These are phyloP conservation scores for Dissophora ornata DNA, from an alignment of 192 early-diverging fungal genomes.

Conservation along the genomic window DNA sequence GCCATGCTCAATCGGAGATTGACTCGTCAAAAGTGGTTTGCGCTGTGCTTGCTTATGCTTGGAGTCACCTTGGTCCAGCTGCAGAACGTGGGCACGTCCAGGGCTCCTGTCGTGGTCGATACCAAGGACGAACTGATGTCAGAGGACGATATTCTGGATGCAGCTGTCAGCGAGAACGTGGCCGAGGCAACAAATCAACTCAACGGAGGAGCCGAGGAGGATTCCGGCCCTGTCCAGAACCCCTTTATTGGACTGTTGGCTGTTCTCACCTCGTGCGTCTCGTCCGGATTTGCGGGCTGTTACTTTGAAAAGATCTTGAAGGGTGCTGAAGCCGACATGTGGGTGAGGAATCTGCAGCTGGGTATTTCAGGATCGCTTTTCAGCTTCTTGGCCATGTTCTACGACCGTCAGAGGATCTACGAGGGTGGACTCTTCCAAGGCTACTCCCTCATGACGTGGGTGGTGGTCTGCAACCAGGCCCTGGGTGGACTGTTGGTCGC, in stretches of 20 bases:
- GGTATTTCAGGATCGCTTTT: conserved; percentile 70
- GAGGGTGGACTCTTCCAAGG: conserved; percentile 82
- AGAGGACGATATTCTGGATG: conserved; percentile 35
- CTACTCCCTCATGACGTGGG: conserved; percentile 79
- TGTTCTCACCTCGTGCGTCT: conserved; percentile 80
- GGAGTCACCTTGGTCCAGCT: conserved; percentile 87
- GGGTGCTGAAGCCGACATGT: conserved; percentile 79
- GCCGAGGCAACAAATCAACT: conserved; percentile 17
- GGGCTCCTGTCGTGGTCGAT: conserved; percentile 4
- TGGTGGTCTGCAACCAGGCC: conserved; percentile 82
- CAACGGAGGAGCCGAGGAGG: conserved; percentile 12
- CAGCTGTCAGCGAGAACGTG: conserved; percentile 23
- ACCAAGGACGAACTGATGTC: conserved; percentile 26
- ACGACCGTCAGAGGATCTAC: conserved; percentile 70
- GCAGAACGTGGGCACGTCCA: conserved; percentile 58
- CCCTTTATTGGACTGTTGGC: conserved; percentile 74
- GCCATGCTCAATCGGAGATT: conserved; percentile 73
- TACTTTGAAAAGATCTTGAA: conserved; percentile 94
- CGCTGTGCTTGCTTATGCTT: conserved; percentile 78
- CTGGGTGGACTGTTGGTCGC: conserved; percentile 89
- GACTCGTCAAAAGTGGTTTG: conserved; percentile 74
- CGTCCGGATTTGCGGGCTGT: conserved; percentile 88
- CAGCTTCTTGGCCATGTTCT: conserved; percentile 73
- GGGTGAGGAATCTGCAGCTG: conserved; percentile 85
- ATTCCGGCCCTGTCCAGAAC: conserved; percentile 54